Conservation (phyloP, 2,329 filamentous ascomycete species). For the Sporothrix phasma region DNA sequence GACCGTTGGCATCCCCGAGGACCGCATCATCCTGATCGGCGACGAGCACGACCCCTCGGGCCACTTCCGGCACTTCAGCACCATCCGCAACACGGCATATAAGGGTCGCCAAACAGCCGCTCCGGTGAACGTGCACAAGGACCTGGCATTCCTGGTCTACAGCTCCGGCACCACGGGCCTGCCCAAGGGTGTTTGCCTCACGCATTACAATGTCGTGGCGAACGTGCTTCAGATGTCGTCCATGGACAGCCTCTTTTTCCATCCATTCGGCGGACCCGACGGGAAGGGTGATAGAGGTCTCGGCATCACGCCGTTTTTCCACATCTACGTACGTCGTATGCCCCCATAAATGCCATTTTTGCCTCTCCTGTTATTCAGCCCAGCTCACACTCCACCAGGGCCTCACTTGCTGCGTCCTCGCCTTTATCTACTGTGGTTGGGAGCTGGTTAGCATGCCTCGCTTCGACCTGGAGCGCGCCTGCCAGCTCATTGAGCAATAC, state of each 20-base stretch:
- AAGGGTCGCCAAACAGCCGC: constrained; percentile 32
- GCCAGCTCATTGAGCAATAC: constrained; percentile 63
- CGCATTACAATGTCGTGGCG: constrained; percentile 70
- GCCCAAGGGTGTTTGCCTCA: constrained; percentile 84
- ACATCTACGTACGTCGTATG: constrained; percentile 61
- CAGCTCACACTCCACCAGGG: constrained; percentile 31
- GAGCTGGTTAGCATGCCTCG: constrained; percentile 62
- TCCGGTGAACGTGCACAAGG: constrained; percentile 54
- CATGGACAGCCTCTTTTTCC: constrained; percentile 46
- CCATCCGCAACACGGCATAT: constrained; percentile 47
- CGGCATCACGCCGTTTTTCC: constrained; percentile 79
- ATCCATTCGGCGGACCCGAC: constrained; percentile 46
- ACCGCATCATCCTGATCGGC: constrained; percentile 68
- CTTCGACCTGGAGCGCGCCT: constrained; percentile 75
- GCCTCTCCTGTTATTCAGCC: background rate
- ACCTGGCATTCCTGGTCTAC: constrained; percentile 79
- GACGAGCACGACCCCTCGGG: constrained; percentile 51
- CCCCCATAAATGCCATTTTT: background rate
- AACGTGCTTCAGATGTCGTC: constrained; percentile 52
- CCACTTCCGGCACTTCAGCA: constrained; percentile 60
- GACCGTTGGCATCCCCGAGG: constrained; percentile 57
- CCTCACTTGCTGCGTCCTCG: constrained; percentile 62
- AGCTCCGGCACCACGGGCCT: constrained; percentile 82
- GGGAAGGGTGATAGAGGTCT: constrained; percentile 62
- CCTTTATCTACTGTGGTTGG: constrained; percentile 54